Conservation (phyloP, 164 flowering plant genomes). For the Sextonia rubra region DNA sequence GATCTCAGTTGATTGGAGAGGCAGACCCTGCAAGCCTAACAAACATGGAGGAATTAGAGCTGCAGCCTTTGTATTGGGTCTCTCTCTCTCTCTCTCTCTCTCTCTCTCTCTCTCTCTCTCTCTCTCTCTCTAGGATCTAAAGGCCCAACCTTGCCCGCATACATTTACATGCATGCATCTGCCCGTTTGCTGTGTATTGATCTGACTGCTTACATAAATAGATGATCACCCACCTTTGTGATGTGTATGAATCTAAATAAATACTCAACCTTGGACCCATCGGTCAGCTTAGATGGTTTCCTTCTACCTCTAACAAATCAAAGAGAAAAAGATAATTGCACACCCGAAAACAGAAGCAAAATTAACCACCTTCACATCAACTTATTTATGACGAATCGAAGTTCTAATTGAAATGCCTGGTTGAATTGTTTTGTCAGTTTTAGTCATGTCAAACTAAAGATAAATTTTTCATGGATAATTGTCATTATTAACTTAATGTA, state of each 20-base stretch:
- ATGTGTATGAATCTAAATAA: too few relatives aligned
- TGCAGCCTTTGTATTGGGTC: constrained; percentile 84
- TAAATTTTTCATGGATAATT: background rate
- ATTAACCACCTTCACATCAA: background rate
- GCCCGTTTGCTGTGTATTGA: too few relatives aligned
- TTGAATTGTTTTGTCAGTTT: background rate
- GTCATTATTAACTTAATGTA: too few relatives aligned
- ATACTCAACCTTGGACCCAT: too few relatives aligned
- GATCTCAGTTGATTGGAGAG: constrained; percentile 77
- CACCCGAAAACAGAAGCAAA: background rate
- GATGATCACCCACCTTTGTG: too few relatives aligned
- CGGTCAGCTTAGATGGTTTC: too few relatives aligned
- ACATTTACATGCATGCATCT: background rate
- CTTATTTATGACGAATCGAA: too few relatives aligned
- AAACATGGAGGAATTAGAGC: constrained; percentile 91
- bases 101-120: background rate
- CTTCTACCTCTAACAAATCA: too few relatives aligned
- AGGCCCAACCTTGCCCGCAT: background rate
- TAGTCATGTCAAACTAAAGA: background rate
- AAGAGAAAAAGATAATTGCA: background rate
- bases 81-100: constrained; percentile 13
- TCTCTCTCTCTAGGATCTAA: background rate
- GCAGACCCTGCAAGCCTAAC: constrained; percentile 60
- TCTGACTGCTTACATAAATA: too few relatives aligned
- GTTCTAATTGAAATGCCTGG: background rate